Conservation (phyloP, 192 early-diverging fungal genomes). For the Chytriomyces sp. region DNA sequence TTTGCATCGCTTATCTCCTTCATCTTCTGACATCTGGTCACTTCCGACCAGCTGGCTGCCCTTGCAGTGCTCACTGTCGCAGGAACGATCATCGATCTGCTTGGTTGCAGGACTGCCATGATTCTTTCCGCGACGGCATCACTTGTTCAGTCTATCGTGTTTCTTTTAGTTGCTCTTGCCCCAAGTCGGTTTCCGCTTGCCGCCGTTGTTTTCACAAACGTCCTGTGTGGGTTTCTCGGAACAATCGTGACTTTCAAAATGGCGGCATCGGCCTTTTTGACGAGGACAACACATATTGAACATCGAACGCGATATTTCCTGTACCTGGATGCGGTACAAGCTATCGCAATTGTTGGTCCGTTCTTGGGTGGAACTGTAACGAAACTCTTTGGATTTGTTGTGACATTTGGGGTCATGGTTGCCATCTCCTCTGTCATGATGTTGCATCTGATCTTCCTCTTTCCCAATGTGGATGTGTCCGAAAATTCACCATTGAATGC, state of each 20-base stretch:
- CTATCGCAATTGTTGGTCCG: conserved; percentile 11
- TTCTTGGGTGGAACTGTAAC: conserved; percentile 10
- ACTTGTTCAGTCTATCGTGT: not conserved
- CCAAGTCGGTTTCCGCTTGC: not conserved
- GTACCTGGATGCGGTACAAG: conserved; percentile 12
- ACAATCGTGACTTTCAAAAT: not conserved
- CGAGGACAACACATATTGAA: not conserved
- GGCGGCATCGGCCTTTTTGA: conserved; percentile 14
- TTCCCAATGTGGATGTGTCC: not conserved
- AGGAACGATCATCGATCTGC: conserved; percentile 8
- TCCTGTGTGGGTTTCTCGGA: not conserved
- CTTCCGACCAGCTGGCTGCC: not conserved
- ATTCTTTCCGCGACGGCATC: not conserved
- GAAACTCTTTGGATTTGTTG: not conserved
- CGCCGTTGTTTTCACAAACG: not conserved
- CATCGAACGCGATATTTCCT: conserved; percentile 11
- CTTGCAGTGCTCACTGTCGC: conserved; percentile 10
- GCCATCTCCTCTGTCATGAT: not conserved
- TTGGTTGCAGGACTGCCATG: conserved; percentile 6
- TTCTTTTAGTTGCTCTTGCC: not conserved
- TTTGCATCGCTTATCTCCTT: no score
- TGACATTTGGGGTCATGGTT: not conserved
- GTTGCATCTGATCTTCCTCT: conserved; percentile 12
- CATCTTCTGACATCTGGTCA: no score
- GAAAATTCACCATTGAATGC: not conserved